Evolutionary conservation across 768 basidiomycete genomes (phyloP).

Genomic region (Daedaleopsis nitida): DNA sequence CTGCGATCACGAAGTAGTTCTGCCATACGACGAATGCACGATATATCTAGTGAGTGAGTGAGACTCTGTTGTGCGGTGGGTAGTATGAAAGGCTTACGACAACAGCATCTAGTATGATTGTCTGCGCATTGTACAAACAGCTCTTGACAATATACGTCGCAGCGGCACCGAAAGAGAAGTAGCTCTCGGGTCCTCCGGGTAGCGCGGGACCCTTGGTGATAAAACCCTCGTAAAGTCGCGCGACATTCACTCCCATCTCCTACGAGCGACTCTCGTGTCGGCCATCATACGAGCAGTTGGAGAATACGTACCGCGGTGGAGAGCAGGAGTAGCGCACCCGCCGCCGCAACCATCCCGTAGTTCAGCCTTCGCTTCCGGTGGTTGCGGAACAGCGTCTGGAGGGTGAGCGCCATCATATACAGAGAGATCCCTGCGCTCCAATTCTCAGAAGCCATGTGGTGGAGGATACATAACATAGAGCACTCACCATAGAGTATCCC

Average conservation of each 20-base stretch:
- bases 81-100: constrained; percentile 13
- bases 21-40: constrained; percentile 36
- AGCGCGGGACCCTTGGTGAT: constrained; percentile 10
- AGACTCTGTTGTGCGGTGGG: not conserved
- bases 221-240: constrained; percentile 14
- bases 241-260: constrained; percentile 23
- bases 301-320: constrained; percentile 19
- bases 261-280: not conserved
- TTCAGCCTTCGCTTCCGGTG: constrained; percentile 17
- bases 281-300: not conserved
- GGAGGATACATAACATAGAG: not conserved
- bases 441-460: not conserved
- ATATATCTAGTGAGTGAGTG: constrained; percentile 12
- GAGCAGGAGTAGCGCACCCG: constrained; percentile 19
- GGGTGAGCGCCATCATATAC: constrained; percentile 26
- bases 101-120: constrained; percentile 26
- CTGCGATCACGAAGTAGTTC: constrained; percentile 25
- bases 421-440: constrained; percentile 20
- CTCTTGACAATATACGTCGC: constrained; percentile 22
- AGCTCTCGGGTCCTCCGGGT: constrained; percentile 9
- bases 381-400: constrained; percentile 25
- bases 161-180: constrained; percentile 9
- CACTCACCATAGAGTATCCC: constrained; percentile 24
- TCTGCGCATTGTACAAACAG: constrained; percentile 22
- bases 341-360: constrained; percentile 19